phyloP scores from a whole-genome alignment of 2,329 filamentous ascomycete genomes.

The Thielaviopsis musarum region DNA sequence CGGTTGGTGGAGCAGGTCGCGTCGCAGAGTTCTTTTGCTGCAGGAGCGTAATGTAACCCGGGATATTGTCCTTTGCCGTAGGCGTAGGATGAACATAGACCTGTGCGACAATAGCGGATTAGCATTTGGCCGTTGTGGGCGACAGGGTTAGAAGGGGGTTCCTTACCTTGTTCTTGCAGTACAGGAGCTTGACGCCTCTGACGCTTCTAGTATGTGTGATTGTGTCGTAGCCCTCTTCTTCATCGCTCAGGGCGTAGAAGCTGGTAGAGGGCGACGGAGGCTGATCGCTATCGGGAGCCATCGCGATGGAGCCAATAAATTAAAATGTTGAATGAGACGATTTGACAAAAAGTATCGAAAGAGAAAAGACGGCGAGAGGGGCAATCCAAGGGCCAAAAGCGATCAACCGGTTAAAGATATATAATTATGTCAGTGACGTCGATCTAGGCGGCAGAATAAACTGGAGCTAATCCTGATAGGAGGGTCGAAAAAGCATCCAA shows the following conservation, averaged over 20 bases:
- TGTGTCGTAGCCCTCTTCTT: slow-evolving; percentile 88
- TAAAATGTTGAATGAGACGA: not conserved
- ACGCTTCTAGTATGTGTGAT: slow-evolving; percentile 65
- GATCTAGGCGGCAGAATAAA: slow-evolving; percentile 8
- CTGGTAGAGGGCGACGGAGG: slow-evolving; percentile 62
- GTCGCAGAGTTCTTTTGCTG: slow-evolving; percentile 58
- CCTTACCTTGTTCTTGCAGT: slow-evolving; percentile 83
- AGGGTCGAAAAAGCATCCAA: not conserved
- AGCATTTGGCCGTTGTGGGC: not conserved
- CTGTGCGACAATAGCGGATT: slow-evolving; percentile 24
- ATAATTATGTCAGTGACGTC: not conserved
- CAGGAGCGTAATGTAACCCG: slow-evolving; percentile 81
- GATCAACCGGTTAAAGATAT: not conserved
- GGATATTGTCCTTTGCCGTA: slow-evolving; percentile 86
- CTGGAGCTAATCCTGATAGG: not conserved
- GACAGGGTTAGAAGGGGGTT: not conserved
- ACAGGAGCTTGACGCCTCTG: slow-evolving; percentile 80
- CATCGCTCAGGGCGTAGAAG: slow-evolving; percentile 92
- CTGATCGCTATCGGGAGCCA: slow-evolving; percentile 16
- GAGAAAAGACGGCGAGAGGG: not conserved
- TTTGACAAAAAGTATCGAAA: not conserved
- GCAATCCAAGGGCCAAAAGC: not conserved
- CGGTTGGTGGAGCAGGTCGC: slow-evolving; percentile 18
- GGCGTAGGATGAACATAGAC: slow-evolving; percentile 94
- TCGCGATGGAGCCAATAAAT: slow-evolving; percentile 8